Evolutionary conservation across 2,329 filamentous ascomycete genomes (phyloP).

Genomic region (Phyllosticta paracitricarpa): DNA sequence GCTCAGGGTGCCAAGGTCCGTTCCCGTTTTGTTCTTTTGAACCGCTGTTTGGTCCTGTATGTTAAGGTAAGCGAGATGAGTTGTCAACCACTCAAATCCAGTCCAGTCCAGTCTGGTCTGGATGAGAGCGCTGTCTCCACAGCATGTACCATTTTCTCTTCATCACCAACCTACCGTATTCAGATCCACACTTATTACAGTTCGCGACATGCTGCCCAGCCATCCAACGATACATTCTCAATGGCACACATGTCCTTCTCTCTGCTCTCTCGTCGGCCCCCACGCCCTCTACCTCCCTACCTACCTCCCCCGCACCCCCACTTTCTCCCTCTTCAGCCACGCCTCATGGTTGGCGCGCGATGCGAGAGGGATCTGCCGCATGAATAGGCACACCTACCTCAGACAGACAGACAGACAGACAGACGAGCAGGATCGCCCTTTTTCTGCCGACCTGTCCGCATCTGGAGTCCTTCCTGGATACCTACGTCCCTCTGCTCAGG

Average conservation of each 20-base stretch:
- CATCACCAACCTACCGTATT: not conserved
- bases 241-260: not conserved
- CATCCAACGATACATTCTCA: too few relatives aligned
- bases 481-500: too few relatives aligned
- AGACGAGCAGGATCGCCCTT: too few relatives aligned
- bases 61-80: not conserved
- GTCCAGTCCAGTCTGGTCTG: not conserved
- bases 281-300: not conserved
- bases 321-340: not conserved
- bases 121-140: not conserved
- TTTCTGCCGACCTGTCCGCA: too few relatives aligned
- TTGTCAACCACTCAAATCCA: not conserved
- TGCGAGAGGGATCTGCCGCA: too few relatives aligned
- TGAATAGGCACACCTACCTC: too few relatives aligned
- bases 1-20: not conserved
- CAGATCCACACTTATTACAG: not conserved
- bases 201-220: too few relatives aligned
- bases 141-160: not conserved
- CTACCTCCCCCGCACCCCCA: not conserved
- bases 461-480: too few relatives aligned
- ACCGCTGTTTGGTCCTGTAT: not conserved
- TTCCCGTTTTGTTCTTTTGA: not conserved
- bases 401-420: too few relatives aligned
- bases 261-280: not conserved
- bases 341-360: too few relatives aligned